Percentiles rank a stretch among this genome's conserved stretches.
phyloP scores from a whole-genome alignment of 2,329 filamentous ascomycete genomes.

The Aspergillus eucalypticola region DNA sequence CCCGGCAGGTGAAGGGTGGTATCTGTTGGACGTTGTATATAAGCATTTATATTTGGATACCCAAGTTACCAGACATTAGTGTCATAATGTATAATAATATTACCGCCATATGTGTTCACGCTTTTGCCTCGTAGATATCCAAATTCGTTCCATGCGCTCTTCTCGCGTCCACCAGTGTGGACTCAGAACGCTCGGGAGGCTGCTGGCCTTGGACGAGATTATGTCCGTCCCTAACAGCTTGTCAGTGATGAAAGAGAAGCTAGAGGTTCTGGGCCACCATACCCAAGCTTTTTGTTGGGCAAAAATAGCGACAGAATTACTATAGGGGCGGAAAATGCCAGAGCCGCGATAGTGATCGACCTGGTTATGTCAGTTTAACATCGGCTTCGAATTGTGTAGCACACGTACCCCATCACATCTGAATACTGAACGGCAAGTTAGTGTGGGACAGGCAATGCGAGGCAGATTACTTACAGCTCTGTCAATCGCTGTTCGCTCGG shows the following conservation, averaged over 20 bases:
- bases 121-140: not conserved
- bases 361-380: slow-evolving; percentile 14
- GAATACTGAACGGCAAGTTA: slow-evolving; percentile 26
- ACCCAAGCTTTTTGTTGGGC: slow-evolving; percentile 31
- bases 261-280: slow-evolving; percentile 1
- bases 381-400: not conserved
- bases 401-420: slow-evolving; percentile 30
- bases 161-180: slow-evolving; percentile 10
- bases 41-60: not conserved
- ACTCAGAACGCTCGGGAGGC: not conserved
- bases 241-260: not conserved
- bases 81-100: slow-evolving; percentile 9
- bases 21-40: not conserved
- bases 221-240: slow-evolving; percentile 20
- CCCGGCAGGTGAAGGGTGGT: slow-evolving; percentile 28
- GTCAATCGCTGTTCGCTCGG: slow-evolving; percentile 46
- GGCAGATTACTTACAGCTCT: slow-evolving; percentile 31
- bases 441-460: not conserved
- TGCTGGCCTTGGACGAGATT: slow-evolving; percentile 20
- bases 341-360: slow-evolving; percentile 33
- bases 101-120: not conserved
- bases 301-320: slow-evolving; percentile 30
- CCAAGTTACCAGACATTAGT: not conserved
- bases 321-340: slow-evolving; percentile 31
- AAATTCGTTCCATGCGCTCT: not conserved